These are phyloP conservation scores for Ceratocystis papillata DNA, from an alignment of 2,329 filamentous ascomycete genomes.

Conservation along the genomic window DNA sequence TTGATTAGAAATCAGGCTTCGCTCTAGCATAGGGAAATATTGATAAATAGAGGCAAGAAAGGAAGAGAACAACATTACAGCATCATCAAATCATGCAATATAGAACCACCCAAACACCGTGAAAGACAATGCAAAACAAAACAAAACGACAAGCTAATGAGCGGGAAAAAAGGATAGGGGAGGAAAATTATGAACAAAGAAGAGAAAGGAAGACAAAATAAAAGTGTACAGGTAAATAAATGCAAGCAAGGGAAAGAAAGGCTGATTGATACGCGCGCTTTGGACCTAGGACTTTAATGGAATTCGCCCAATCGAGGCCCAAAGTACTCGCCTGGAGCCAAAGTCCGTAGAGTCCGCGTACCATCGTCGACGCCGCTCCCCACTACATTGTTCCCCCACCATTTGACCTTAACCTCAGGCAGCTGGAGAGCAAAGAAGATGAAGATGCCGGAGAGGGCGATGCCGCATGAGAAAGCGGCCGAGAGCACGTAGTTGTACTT, in stretches of 20 bases:
- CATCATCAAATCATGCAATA: slow-evolving; percentile 13
- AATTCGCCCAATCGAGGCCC: slow-evolving; percentile 28
- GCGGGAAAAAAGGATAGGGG: neutral
- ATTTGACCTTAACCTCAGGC: slow-evolving; percentile 35
- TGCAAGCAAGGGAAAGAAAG: slow-evolving; percentile 5
- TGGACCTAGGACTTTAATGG: slow-evolving; percentile 13
- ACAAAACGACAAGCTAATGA: slow-evolving; percentile 10
- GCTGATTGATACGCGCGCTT: no score
- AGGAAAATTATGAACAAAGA: neutral
- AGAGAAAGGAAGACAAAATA: neutral
- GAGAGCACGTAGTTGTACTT: slow-evolving; percentile 46
- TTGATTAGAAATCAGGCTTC: neutral
- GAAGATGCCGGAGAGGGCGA: slow-evolving; percentile 42
- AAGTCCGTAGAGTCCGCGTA: slow-evolving; percentile 33
- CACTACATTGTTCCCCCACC: slow-evolving; percentile 41
- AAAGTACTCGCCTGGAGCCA: slow-evolving; percentile 31
- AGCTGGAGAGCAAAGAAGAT: slow-evolving; percentile 45
- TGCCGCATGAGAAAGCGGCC: slow-evolving; percentile 40
- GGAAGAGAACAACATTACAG: slow-evolving; percentile 1
- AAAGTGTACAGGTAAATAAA: neutral
- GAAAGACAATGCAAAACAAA: slow-evolving; percentile 7
- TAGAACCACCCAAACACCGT: slow-evolving; percentile 2
- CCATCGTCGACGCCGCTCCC: slow-evolving; percentile 36
- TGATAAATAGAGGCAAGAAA: neutral
- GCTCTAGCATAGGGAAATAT: neutral